phyloP scores from a whole-genome alignment of 2,329 filamentous ascomycete genomes.

The Pseudocercospora crystallina region DNA sequence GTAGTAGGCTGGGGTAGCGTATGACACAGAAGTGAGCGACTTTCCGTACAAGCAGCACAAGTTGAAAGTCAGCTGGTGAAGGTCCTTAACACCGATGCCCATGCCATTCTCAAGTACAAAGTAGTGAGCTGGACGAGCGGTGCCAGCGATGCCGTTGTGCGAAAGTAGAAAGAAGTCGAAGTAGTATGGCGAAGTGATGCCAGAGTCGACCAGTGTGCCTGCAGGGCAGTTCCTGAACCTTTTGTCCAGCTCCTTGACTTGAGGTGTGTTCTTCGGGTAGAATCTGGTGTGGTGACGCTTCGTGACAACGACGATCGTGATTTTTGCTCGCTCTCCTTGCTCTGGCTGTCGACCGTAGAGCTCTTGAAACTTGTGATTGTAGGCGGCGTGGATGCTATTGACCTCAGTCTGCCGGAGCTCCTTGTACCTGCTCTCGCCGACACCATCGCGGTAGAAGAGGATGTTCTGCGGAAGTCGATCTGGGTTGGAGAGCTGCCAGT shows the following conservation, averaged over 20 bases:
- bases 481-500: slow-evolving; percentile 15
- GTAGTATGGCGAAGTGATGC: slow-evolving; percentile 31
- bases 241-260: too few species aligned
- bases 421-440: slow-evolving; percentile 38
- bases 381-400: too few species aligned
- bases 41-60: slow-evolving; percentile 38
- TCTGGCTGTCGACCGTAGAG: too few species aligned
- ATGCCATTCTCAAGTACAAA: slow-evolving; percentile 32
- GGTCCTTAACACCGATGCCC: too few species aligned
- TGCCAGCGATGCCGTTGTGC: slow-evolving; percentile 34
- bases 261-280: slow-evolving; percentile 34
- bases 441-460: slow-evolving; percentile 40
- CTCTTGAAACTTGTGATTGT: too few species aligned
- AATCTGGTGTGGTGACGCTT: slow-evolving; percentile 47
- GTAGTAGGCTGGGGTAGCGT: slow-evolving; percentile 40
- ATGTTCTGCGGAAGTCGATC: slow-evolving; percentile 16
- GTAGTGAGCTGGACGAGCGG: slow-evolving; percentile 36
- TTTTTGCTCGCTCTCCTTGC: too few species aligned
- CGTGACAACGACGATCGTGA: slow-evolving; percentile 33
- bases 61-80: slow-evolving; percentile 30
- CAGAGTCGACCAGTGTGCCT: slow-evolving; percentile 34
- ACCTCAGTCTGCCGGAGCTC: too few species aligned
- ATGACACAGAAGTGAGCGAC: slow-evolving; percentile 36
- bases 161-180: slow-evolving; percentile 40
- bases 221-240: too few species aligned